Percentiles rank a stretch among this genome's conserved stretches.
Conservation (phyloP, 805 yeast species). For the Yarrowia bubula region DNA sequence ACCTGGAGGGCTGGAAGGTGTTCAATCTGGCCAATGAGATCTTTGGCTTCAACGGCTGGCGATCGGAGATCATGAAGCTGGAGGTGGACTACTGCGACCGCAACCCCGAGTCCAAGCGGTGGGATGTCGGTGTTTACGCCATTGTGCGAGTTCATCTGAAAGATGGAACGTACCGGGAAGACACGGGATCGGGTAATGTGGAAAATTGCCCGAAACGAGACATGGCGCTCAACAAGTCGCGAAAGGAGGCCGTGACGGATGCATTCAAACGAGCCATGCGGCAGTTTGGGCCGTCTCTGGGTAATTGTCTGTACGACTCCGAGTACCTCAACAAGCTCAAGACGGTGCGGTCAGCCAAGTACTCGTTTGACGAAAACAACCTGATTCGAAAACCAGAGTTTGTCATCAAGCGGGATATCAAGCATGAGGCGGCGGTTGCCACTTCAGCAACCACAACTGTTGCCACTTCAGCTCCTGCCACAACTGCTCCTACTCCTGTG, state of each 20-base stretch:
- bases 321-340: conserved; percentile 34
- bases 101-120: conserved; percentile 28
- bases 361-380: conserved; percentile 1
- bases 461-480: background rate
- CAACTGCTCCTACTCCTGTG: too few species aligned
- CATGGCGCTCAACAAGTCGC: conserved; percentile 75
- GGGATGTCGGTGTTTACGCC: conserved; percentile 36
- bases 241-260: conserved; percentile 82
- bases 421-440: background rate
- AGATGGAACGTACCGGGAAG: conserved; percentile 81
- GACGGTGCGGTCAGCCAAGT: conserved; percentile 27
- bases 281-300: conserved; percentile 74
- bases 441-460: background rate
- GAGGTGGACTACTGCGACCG: conserved; percentile 53
- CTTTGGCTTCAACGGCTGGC: conserved; percentile 80
- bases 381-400: conserved; percentile 22
- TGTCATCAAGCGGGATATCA: background rate
- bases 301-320: conserved; percentile 45
- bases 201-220: conserved; percentile 54
- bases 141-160: conserved; percentile 65
- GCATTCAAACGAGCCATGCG: conserved; percentile 76
- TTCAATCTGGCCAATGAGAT: conserved; percentile 69
- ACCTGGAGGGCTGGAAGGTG: conserved; percentile 74
- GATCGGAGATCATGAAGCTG: conserved; percentile 55
- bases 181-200: conserved; percentile 69